Percentiles rank a stretch among this genome's conserved stretches.
Conservation (phyloP, 108 stramenopile species). For the Stephanodiscus minutulus region DNA sequence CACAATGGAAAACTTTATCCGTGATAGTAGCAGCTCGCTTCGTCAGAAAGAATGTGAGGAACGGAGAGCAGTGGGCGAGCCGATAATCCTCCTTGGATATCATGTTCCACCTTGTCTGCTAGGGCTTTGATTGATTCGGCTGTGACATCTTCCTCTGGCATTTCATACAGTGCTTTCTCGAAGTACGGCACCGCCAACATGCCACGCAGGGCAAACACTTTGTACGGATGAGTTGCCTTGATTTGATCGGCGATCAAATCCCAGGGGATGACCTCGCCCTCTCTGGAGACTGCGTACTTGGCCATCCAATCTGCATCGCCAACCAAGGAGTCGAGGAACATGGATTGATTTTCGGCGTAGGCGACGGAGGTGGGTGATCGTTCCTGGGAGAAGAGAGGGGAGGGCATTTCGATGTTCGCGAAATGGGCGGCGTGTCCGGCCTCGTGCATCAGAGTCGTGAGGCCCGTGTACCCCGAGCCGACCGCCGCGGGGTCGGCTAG, state of each 20-base stretch:
- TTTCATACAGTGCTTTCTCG: constrained; percentile 77
- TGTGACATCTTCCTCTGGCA: constrained; percentile 65
- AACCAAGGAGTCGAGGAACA: constrained; percentile 74
- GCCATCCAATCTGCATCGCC: constrained; percentile 78
- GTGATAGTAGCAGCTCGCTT: constrained; percentile 70
- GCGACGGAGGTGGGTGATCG: constrained; percentile 71
- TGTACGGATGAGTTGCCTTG: constrained; percentile 66
- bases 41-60: constrained; percentile 74
- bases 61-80: constrained; percentile 65
- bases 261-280: constrained; percentile 64
- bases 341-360: constrained; percentile 71
- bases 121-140: constrained; percentile 55
- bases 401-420: constrained; percentile 65
- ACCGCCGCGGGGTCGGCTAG: constrained; percentile 65
- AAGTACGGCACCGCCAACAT: constrained; percentile 76
- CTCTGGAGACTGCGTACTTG: constrained; percentile 55
- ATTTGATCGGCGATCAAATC: constrained; percentile 69
- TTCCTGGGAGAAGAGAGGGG: constrained; percentile 73
- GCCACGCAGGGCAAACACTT: constrained; percentile 57
- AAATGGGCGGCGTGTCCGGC: constrained; percentile 82
- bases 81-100: constrained; percentile 69
- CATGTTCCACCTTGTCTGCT: constrained; percentile 63
- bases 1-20: too few species aligned
- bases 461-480: constrained; percentile 61
- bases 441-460: constrained; percentile 74